Base-by-base conservation (phyloP, 257 asterid species). In the Penstemon newberryi region DNA sequence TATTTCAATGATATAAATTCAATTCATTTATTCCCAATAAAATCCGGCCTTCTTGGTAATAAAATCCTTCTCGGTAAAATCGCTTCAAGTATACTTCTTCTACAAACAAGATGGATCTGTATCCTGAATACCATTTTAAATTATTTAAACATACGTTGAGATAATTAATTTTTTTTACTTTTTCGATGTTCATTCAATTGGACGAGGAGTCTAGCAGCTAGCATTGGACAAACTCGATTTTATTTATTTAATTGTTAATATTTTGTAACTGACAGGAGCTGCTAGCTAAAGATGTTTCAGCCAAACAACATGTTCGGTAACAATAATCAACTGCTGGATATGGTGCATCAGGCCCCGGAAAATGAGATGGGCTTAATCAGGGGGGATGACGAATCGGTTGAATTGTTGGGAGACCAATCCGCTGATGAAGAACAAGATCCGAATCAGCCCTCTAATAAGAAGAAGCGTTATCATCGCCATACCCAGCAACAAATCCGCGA, bases 381-480 rank as follows among this genome's bases (percentile, higher is more conserved):
- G 25, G 62, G 10, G 62, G 90, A 83, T 54, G 92, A 88, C 7
- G 92, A 88, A 74, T 84, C 95, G 0, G 89, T 89, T 8, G 95
- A 85, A 59, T 77, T 83, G 2, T 80, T 84, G 87, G 95, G 86
- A 64, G 78, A 82, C n/a, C 82, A 78, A 1, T 85, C 87, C 7
- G 89, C 86, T 5, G 95, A 84, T 25, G 92, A 25, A 25, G 33
- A 88, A 43, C 86, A 82, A 70, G 95, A 83, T 73, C 89, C 95
- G 2, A 88, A 82, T 59, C 87, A 80, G 63, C 87, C 90, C 11
- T 88, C 89, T 8, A 78, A 73, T n/a, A 89, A 83, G 72, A 87
- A 82, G 84, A 89, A 89, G 74, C 85, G 86, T 5, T 89, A 89
- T 44, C 96, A 89, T 66, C 91, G 96, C 65, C 96, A 89, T 67